phyloP scores from a whole-genome alignment of 768 basidiomycete species.

The Amanita inopinata region DNA sequence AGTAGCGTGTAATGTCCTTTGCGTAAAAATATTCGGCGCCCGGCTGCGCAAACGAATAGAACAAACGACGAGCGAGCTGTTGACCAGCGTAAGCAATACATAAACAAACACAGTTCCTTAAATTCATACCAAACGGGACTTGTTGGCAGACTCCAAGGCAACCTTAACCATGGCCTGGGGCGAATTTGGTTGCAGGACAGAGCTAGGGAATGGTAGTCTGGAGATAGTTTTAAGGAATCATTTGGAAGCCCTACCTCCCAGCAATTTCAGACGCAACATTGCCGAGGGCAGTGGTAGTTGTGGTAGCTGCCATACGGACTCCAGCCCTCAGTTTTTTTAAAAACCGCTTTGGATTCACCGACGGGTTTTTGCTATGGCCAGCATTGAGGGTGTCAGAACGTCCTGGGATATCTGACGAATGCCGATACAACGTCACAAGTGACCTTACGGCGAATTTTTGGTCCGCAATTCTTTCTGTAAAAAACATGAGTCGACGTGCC shows the following conservation, averaged over 20 bases:
- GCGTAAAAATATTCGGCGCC: slow-evolving; percentile 49
- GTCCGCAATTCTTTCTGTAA: slow-evolving; percentile 67
- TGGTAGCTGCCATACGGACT: slow-evolving; percentile 63
- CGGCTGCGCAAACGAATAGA: slow-evolving; percentile 70
- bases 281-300: slow-evolving; percentile 65
- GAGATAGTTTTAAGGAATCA: not conserved
- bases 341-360: slow-evolving; percentile 47
- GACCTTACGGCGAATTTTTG: slow-evolving; percentile 72
- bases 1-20: slow-evolving; percentile 64
- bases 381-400: slow-evolving; percentile 52
- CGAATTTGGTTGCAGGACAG: slow-evolving; percentile 83
- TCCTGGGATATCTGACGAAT: slow-evolving; percentile 67
- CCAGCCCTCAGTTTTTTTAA: slow-evolving; percentile 67
- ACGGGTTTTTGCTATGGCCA: slow-evolving; percentile 23
- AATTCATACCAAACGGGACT: slow-evolving; percentile 50
- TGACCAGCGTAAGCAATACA: slow-evolving; percentile 3
- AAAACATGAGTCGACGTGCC: not conserved
- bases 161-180: slow-evolving; percentile 73
- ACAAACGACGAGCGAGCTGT: slow-evolving; percentile 76
- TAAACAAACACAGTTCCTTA: slow-evolving; percentile 6
- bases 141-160: slow-evolving; percentile 72
- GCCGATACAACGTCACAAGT: slow-evolving; percentile 66
- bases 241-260: slow-evolving; percentile 27
- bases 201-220: slow-evolving; percentile 25
- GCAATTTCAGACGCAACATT: slow-evolving; percentile 49